phyloP scores from a whole-genome alignment of 169 alveolate species.

The Cyclospora cayetanensis region DNA sequence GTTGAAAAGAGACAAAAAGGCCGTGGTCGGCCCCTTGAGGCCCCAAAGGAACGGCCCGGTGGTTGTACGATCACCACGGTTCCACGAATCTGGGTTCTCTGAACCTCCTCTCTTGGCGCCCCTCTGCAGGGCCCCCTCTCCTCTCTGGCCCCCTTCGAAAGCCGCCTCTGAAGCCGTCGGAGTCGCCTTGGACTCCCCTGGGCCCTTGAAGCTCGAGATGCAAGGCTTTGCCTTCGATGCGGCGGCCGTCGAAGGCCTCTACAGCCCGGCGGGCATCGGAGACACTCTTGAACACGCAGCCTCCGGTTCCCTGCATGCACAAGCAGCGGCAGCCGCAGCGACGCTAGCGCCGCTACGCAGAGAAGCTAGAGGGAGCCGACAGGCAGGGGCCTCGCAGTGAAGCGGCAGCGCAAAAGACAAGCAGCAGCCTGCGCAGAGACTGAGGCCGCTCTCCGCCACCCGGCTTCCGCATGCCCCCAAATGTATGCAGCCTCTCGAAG shows the following conservation, averaged over 20 bases:
- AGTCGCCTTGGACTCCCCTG: background rate
- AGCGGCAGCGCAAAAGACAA: too few species aligned
- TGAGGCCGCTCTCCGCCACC: too few species aligned
- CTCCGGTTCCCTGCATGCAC: conserved; percentile 87
- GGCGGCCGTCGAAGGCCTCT: conserved; percentile 74
- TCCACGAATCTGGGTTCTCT: background rate
- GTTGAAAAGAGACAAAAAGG: too few species aligned
- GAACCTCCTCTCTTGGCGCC: background rate
- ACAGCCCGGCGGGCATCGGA: conserved; percentile 81
- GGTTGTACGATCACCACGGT: background rate
- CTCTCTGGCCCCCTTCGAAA: background rate
- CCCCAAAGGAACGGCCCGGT: background rate
- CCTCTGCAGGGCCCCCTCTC: conserved; percentile 7
- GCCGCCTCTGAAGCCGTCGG: conserved; percentile 15
- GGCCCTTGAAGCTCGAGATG: conserved; percentile 14
- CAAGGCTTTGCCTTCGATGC: conserved; percentile 42
- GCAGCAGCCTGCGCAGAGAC: too few species aligned
- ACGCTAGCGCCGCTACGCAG: background rate
- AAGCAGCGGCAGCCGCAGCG: conserved; percentile 28
- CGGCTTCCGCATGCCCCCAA: too few species aligned
- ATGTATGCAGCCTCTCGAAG: too few species aligned
- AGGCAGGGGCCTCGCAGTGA: too few species aligned
- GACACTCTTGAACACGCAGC: conserved; percentile 75
- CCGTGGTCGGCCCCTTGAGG: background rate
- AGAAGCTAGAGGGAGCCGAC: background rate